phyloP scores from a whole-genome alignment of 768 basidiomycete genomes.

The Termitomyces sp. region DNA sequence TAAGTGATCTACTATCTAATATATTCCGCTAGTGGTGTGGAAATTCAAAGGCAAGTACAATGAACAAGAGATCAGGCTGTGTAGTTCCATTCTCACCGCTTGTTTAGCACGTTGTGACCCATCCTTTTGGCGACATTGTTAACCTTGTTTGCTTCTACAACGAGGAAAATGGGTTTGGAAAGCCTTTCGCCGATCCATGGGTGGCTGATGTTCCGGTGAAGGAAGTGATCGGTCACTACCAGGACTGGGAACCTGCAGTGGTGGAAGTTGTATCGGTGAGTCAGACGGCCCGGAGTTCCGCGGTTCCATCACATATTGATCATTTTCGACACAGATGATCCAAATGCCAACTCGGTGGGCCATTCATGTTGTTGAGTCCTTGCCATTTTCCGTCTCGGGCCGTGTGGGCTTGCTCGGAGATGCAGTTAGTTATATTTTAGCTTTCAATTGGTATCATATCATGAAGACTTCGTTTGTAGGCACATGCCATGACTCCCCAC shows the following conservation, averaged over 20 bases:
- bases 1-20: too few species aligned
- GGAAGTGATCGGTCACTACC: background rate
- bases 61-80: too few species aligned
- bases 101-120: conserved; percentile 21
- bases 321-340: conserved; percentile 16
- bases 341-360: conserved; percentile 33
- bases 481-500: conserved; percentile 23
- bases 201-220: conserved; percentile 7
- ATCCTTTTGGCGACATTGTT: conserved; percentile 19
- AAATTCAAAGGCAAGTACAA: conserved; percentile 1
- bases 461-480: conserved; percentile 6
- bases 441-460: too few species aligned
- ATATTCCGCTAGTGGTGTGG: conserved; percentile 4
- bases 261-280: conserved; percentile 3
- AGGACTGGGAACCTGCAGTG: conserved; percentile 3
- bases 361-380: conserved; percentile 30
- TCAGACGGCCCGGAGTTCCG: too few species aligned
- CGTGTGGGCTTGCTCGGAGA: conserved; percentile 10
- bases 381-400: conserved; percentile 23
- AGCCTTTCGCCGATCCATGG: conserved; percentile 15
- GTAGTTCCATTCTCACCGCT: background rate
- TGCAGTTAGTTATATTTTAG: background rate
- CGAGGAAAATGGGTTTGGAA: conserved; percentile 16
- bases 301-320: background rate
- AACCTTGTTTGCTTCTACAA: conserved; percentile 18